Evolutionary conservation across 2,329 filamentous ascomycete species (phyloP), one percentile per base, ranked within the genome.

Genomic region (Chaetomium olivaceum): DNA sequence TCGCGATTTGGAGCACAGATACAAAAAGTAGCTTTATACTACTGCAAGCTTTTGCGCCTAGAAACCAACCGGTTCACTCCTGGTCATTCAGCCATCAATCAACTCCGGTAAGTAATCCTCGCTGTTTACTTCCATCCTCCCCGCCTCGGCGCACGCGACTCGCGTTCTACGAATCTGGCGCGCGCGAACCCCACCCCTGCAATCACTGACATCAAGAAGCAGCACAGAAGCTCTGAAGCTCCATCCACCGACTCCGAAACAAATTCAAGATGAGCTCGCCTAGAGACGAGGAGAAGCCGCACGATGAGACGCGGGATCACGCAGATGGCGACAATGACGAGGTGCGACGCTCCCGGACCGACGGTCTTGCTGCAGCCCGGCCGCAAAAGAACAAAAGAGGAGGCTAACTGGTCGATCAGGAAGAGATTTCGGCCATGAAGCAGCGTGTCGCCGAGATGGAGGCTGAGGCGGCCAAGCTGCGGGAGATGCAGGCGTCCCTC

Each of bases 361-460:
- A 58, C 67, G 65, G 72, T 67, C 52, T 14, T 27, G n/a, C 63
- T 55, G 27, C 29, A 50, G 39, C 63, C 21, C 27, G 48, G 21
- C 23, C 5, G 14, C 33, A 48, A 51, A 43, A 56, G 3, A 36
- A n/a, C 11, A 57, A 57, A 65, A 66, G 50, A 58, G 58, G 61
- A 63, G 52, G 57, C 67, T 71, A 69, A 72, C 65, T 48, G 62
- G 61, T 14, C 46, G 57, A 68, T 58, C 71, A 87, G 85, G 85
- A 94, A 84, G 91, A 95, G 79, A 94, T 95, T 74, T 88, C 87
- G 67, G 91, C 90, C 65, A 95, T 95, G 91, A 95, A 94, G 84
- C 86, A 86, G 74, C 86, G 91, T 72, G 91, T 95, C 69, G 91
- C 90, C 69, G 91, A 95, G 81, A 95, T 95, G 91, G 91, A 95